Evolutionary conservation across 352 stramenopile genomes (phyloP), one percentile per base, ranked within the genome.

Genomic region (Pythium apleroticum): DNA sequence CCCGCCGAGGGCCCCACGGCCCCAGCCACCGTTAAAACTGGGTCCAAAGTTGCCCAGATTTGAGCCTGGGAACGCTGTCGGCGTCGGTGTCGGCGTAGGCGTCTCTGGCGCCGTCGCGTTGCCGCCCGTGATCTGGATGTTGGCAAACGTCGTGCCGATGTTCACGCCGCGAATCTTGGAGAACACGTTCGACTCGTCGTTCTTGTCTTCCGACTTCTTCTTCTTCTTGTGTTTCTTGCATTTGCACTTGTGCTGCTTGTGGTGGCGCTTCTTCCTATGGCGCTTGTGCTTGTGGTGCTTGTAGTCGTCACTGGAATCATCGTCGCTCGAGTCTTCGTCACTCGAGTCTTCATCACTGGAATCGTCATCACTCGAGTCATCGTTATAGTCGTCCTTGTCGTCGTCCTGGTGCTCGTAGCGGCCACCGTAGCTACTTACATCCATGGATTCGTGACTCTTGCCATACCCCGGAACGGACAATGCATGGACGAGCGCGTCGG

Each of bases 141-240:
- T 72, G 11, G 54, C 59, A 33, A 72, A 72, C 22, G 58, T 72
- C 43, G 58, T 53, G 27, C 65, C 65, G 28, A 72, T 67, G 35
- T 66, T 72, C 19, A 72, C 65, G 22, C 65, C 65, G 12, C 65
- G 59, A 22, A 72, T 63, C 52, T 72, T 67, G 43, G 65, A 72
- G 39, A 72, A 72, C 25, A 72, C 65, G 24, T 64, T 72, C 45
- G 58, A 64, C 24, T 66, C 59, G 19, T 49, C 39, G 15, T 66
- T 15, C 4, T 74, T 63, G 17, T 70, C 65, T 22, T 71, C 60
- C 28, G 57, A 60, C 37, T 67, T 71, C 31, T 68, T 62, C 20
- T 63, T 61, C 22, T 70, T 59, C 48, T 63, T 66, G 22, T 62
- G 41, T 10, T 55, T 14, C 10, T 46, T 45, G 35, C 19, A 25